Conservation (phyloP, 371 early-diverging fungal genomes). For the Nematocida displodere region DNA sequence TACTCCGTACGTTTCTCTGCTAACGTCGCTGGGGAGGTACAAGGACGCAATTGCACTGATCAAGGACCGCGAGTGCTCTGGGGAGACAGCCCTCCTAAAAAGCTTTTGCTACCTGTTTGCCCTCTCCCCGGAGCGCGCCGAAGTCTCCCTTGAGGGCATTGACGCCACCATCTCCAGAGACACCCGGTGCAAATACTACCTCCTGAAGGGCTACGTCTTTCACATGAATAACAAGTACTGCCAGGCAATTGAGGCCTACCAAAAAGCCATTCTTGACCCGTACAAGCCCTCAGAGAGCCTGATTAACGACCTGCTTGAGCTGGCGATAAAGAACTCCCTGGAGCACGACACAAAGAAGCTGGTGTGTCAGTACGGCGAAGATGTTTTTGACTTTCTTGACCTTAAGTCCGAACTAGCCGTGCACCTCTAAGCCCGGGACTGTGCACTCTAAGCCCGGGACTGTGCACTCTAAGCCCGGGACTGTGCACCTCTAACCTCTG, state of each 20-base stretch:
- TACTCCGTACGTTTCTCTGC: constrained; percentile 30
- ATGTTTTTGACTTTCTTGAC: constrained; percentile 49
- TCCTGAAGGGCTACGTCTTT: constrained; percentile 26
- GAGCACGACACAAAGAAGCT: constrained; percentile 13
- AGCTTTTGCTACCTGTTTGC: constrained; percentile 29
- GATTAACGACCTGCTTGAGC: constrained; percentile 46
- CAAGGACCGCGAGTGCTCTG: neutral
- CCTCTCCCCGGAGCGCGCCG: neutral
- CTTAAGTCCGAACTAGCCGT: constrained; percentile 25
- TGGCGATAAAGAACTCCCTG: constrained; percentile 50
- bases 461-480: too few relatives aligned
- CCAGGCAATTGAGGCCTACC: constrained; percentile 45
- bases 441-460: too few relatives aligned
- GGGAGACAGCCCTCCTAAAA: constrained; percentile 19
- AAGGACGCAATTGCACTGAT: constrained; percentile 12
- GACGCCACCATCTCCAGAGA: constrained; percentile 1
- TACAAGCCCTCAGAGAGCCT: constrained; percentile 10
- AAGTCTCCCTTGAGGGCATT: neutral
- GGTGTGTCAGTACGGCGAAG: constrained; percentile 27
- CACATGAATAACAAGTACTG: constrained; percentile 36
- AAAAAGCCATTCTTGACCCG: constrained; percentile 36
- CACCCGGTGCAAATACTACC: constrained; percentile 37
- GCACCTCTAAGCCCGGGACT: neutral
- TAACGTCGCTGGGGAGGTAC: constrained; percentile 11
- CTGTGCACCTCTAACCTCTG: too few relatives aligned